Evolutionary conservation across 495 filamentous ascomycete genomes (phyloP).

Genomic region (Hypoxylon lienhwacheense): DNA sequence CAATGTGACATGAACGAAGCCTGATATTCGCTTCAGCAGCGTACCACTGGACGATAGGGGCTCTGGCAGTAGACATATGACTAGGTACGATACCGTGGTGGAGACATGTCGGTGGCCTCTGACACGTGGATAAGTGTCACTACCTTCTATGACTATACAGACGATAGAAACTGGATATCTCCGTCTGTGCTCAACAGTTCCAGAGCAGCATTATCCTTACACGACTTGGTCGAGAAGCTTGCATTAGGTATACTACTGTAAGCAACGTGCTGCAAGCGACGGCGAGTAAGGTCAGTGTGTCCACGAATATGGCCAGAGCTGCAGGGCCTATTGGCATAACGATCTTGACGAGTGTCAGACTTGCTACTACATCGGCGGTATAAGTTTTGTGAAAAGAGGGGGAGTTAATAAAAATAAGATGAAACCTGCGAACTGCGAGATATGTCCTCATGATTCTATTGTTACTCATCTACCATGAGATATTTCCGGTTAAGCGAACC

Average conservation of each 20-base stretch:
- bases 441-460: too few species aligned
- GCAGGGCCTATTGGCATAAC: background rate
- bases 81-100: slow-evolving; percentile 52
- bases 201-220: slow-evolving; percentile 55
- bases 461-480: too few species aligned
- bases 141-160: slow-evolving; percentile 63
- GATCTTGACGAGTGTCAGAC: background rate
- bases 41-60: slow-evolving; percentile 40
- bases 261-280: slow-evolving; percentile 2
- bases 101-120: slow-evolving; percentile 59
- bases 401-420: too few species aligned
- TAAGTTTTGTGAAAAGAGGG: too few species aligned
- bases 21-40: slow-evolving; percentile 54
- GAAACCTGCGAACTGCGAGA: too few species aligned
- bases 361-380: too few species aligned
- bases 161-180: slow-evolving; percentile 62
- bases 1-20: slow-evolving; percentile 64
- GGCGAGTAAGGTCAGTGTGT: background rate
- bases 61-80: slow-evolving; percentile 59
- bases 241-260: slow-evolving; percentile 52
- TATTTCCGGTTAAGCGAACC: too few species aligned
- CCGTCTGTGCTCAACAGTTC: slow-evolving; percentile 57
- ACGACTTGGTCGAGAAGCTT: slow-evolving; percentile 58
- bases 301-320: too few species aligned
- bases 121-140: slow-evolving; percentile 66